These are phyloP conservation scores for Furcasterigmium furcatum DNA, from an alignment of 2,329 filamentous ascomycete species.

Conservation along the genomic window DNA sequence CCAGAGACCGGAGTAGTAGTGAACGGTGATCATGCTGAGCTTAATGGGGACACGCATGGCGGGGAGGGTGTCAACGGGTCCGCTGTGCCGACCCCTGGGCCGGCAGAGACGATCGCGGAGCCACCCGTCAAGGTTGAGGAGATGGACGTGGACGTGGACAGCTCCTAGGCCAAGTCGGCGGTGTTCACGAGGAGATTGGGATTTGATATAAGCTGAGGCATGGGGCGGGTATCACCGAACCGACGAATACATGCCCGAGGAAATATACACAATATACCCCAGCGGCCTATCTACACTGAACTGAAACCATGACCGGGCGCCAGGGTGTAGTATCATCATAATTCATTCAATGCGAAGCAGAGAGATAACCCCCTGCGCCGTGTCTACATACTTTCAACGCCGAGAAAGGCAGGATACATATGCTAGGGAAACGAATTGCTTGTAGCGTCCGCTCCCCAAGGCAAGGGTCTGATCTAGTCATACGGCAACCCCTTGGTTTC, in stretches of 20 bases:
- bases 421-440: too few relatives aligned
- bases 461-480: too few relatives aligned
- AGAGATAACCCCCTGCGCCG: background rate
- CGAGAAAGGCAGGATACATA: background rate
- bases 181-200: too few relatives aligned
- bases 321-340: too few relatives aligned
- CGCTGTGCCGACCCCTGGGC: background rate
- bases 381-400: background rate
- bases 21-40: background rate
- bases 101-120: slow-evolving; percentile 3
- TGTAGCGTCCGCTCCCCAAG: too few relatives aligned
- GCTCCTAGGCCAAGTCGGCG: too few relatives aligned
- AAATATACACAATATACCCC: background rate
- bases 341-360: background rate
- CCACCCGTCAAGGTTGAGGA: slow-evolving; percentile 14
- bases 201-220: too few relatives aligned
- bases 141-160: slow-evolving; percentile 3
- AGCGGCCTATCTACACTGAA: background rate
- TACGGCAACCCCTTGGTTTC: too few relatives aligned
- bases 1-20: too few relatives aligned
- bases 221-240: too few relatives aligned
- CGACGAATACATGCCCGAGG: background rate
- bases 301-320: too few relatives aligned
- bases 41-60: slow-evolving; percentile 1
- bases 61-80: background rate